These are phyloP conservation scores for Rhodotorula sp. DNA, from an alignment of 1,284 basidiomycete species.

Conservation along the genomic window DNA sequence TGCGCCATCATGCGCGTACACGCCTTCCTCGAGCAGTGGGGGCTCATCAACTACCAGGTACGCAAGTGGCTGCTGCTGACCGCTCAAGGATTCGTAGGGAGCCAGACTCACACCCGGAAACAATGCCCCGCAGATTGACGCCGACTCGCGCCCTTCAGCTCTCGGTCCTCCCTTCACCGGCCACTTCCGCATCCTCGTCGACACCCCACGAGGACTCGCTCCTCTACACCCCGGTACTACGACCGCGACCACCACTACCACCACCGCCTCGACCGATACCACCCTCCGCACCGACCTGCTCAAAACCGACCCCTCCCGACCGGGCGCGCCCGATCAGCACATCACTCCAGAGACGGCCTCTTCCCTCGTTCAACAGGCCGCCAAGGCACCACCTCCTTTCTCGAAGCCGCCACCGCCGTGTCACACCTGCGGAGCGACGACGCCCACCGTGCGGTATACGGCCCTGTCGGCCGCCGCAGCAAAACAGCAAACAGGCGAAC, in stretches of 20 bases:
- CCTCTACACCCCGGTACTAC: constrained; percentile 86
- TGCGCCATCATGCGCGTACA: constrained; percentile 99
- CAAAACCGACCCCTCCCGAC: constrained; percentile 58
- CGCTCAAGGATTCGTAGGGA: too few species aligned
- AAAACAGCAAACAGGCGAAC: not conserved
- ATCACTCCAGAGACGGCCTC: constrained; percentile 25
- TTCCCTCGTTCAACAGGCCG: constrained; percentile 22
- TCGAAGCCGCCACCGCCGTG: constrained; percentile 69
- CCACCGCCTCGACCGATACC: constrained; percentile 51
- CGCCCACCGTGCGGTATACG: constrained; percentile 70
- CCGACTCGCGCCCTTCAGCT: constrained; percentile 88
- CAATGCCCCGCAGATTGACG: too few species aligned
- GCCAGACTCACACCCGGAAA: too few species aligned
- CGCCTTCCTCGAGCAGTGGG: constrained; percentile 98
- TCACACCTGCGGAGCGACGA: constrained; percentile 80
- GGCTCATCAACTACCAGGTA: constrained; percentile 98
- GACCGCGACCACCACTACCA: not conserved
- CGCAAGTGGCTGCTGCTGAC: too few species aligned
- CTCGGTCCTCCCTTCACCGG: constrained; percentile 97
- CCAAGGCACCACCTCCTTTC: constrained; percentile 55
- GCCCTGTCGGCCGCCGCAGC: constrained; percentile 50
- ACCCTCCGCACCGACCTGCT: constrained; percentile 84
- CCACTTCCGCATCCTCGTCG: constrained; percentile 95
- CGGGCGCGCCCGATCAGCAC: constrained; percentile 44
- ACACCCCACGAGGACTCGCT: constrained; percentile 92